phyloP scores from a whole-genome alignment of 352 stramenopile genomes.

The Phytophthora europaea region DNA sequence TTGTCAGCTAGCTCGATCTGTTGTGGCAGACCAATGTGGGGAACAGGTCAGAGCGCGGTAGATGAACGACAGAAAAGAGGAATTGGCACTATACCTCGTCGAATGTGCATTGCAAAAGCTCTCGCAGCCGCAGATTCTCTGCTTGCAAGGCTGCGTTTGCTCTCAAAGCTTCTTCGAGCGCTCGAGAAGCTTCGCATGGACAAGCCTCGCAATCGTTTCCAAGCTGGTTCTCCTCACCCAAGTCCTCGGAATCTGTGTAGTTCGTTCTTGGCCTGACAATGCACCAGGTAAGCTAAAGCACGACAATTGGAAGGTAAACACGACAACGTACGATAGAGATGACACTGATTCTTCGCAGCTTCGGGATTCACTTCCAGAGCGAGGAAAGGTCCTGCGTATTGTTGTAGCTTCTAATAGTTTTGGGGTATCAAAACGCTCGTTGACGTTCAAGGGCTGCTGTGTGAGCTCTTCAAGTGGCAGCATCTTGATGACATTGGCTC shows the following conservation, averaged over 20 bases:
- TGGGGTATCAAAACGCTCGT: neutral
- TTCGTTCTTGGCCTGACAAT: neutral
- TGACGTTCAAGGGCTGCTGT: neutral
- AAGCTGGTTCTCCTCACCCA: constrained; percentile 32
- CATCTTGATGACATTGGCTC: constrained; percentile 38
- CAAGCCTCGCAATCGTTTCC: constrained; percentile 2
- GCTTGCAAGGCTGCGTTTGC: constrained; percentile 39
- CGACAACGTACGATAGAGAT: constrained; percentile 26
- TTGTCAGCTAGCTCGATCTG: constrained; percentile 38
- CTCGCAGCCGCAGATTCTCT: constrained; percentile 46
- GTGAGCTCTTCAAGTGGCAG: constrained; percentile 21
- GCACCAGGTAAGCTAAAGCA: neutral
- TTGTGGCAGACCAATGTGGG: neutral
- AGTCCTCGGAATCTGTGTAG: neutral
- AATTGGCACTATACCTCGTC: constrained; percentile 31
- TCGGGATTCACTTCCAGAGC: constrained; percentile 2
- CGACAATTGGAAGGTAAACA: neutral
- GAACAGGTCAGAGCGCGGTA: constrained; percentile 7
- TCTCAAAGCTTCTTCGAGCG: constrained; percentile 20
- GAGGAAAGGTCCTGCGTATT: constrained; percentile 8
- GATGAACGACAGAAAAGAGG: neutral
- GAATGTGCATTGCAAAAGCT: constrained; percentile 50
- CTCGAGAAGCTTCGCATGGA: constrained; percentile 11
- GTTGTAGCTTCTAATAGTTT: constrained; percentile 11
- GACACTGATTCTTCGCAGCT: neutral